These are phyloP conservation scores for Monosporascus sp. DNA, from an alignment of 2,329 filamentous ascomycete species.

Conservation along the genomic window DNA sequence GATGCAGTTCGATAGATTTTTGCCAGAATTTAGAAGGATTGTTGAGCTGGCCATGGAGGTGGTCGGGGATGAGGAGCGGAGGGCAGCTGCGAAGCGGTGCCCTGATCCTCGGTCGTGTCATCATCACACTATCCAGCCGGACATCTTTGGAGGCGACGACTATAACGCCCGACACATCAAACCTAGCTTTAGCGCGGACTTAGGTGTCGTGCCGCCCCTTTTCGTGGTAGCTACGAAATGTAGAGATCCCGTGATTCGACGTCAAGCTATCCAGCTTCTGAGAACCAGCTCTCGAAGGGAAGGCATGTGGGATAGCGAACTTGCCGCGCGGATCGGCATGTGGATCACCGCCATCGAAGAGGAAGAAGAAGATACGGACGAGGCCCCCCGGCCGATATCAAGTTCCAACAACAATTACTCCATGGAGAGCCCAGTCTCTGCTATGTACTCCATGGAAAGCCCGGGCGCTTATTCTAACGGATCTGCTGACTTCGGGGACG, in stretches of 20 bases:
- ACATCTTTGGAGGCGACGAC: constrained; percentile 36
- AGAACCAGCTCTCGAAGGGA: constrained; percentile 56
- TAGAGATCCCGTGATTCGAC: constrained; percentile 49
- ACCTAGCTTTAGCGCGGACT: constrained; percentile 57
- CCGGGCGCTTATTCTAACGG: constrained; percentile 16
- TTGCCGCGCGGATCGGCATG: constrained; percentile 48
- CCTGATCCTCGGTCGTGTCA: constrained; percentile 38
- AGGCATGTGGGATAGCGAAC: constrained; percentile 64
- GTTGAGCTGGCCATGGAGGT: constrained; percentile 55
- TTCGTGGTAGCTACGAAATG: constrained; percentile 65
- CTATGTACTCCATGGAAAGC: constrained; percentile 15
- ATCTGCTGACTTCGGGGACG: constrained; percentile 30
- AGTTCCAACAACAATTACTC: constrained; percentile 22
- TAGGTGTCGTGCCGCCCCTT: constrained; percentile 60
- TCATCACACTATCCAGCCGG: constrained; percentile 32
- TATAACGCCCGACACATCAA: constrained; percentile 48
- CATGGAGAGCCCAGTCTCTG: neutral
- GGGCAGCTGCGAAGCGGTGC: constrained; percentile 42
- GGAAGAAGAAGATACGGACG: constrained; percentile 28
- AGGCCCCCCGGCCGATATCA: constrained; percentile 21
- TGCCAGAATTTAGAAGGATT: constrained; percentile 47
- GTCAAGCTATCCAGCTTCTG: constrained; percentile 57
- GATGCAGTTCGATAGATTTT: constrained; percentile 52
- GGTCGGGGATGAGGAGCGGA: constrained; percentile 51
- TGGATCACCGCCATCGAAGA: constrained; percentile 55